Percentiles rank a stretch among this genome's conserved stretches.
phyloP scores from a whole-genome alignment of 177 flowering plant genomes.

The Vitis hybrid region DNA sequence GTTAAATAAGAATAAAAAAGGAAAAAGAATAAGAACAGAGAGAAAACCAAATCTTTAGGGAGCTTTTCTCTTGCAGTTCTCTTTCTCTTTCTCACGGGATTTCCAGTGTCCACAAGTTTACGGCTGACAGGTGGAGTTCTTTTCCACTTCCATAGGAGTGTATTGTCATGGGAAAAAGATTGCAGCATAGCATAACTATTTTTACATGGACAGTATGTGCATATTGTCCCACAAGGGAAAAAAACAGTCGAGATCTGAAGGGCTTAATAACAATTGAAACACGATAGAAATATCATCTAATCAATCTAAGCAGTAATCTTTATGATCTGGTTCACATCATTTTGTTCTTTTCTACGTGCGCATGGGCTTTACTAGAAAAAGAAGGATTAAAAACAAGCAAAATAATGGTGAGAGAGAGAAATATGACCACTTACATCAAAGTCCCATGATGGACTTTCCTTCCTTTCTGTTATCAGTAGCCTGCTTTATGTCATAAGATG shows the following conservation, averaged over 20 bases:
- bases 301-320: too few relatives aligned
- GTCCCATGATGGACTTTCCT: constrained; percentile 71
- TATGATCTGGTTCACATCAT: too few relatives aligned
- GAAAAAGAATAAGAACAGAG: not conserved
- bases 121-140: constrained; percentile 47
- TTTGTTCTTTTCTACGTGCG: too few relatives aligned
- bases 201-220: too few relatives aligned
- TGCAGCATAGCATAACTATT: too few relatives aligned
- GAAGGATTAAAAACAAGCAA: not conserved
- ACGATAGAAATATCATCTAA: too few relatives aligned
- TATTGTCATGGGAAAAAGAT: constrained; percentile 34
- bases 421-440: constrained; percentile 57
- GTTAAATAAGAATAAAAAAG: too few relatives aligned
- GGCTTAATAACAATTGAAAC: too few relatives aligned
- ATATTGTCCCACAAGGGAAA: too few relatives aligned
- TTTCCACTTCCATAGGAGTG: constrained; percentile 49
- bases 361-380: not conserved
- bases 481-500: constrained; percentile 10
- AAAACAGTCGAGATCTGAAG: too few relatives aligned
- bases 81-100: constrained; percentile 22
- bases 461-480: constrained; percentile 65
- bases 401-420: not conserved
- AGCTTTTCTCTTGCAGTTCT: constrained; percentile 39
- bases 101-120: constrained; percentile 12
- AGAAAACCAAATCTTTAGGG: constrained; percentile 53